These are phyloP conservation scores for Quercus robur DNA, from an alignment of 306 rosid species.

Conservation along the genomic window DNA sequence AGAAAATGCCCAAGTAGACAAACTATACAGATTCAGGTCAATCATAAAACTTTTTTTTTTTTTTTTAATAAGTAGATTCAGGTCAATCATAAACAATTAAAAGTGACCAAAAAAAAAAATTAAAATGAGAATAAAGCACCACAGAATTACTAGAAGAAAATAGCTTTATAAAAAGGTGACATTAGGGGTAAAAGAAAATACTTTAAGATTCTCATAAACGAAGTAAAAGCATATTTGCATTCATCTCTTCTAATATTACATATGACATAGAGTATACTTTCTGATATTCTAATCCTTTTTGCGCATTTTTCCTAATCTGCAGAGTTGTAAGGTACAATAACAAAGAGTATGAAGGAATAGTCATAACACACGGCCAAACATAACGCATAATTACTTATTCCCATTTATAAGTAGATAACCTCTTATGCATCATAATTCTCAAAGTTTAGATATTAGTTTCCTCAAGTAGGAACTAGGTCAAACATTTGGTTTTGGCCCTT, in stretches of 20 bases:
- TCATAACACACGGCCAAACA: not conserved
- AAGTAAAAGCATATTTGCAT: not conserved
- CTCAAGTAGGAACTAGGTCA: not conserved
- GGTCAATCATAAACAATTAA: not conserved
- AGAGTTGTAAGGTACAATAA: not conserved
- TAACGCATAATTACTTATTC: not conserved
- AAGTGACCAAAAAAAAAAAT: not conserved
- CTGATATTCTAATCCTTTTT: not conserved
- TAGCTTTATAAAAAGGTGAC: not conserved
- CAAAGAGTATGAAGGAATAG: not conserved
- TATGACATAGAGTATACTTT: not conserved
- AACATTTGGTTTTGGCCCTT: not conserved
- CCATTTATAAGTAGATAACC: not conserved
- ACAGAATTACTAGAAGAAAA: not conserved
- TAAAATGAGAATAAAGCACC: not conserved
- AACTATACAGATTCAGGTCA: too few species aligned
- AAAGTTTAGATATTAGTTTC: not conserved
- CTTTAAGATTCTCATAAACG: not conserved
- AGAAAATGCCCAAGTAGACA: not conserved
- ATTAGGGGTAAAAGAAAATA: not conserved
- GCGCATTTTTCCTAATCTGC: not conserved
- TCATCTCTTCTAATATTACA: not conserved
- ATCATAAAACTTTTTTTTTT: too few species aligned
- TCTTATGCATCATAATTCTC: not conserved
- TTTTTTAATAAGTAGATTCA: too few species aligned